Evolutionary conservation across 371 early-diverging fungal species (phyloP).

Genomic region (Mortierella sp.): DNA sequence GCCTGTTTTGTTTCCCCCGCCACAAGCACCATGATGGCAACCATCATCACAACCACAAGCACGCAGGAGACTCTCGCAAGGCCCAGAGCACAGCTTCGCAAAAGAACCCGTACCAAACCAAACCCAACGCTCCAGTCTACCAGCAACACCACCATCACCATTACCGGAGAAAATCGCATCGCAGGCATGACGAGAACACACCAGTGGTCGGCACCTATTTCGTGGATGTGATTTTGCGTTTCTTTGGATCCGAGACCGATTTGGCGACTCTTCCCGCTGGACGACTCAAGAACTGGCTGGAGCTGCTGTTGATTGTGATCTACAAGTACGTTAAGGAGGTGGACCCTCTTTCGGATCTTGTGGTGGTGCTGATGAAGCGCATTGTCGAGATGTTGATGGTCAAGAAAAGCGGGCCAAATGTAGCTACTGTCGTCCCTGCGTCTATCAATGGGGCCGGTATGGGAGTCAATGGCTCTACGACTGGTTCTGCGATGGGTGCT

Average conservation of each 20-base stretch:
- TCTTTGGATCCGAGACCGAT: conserved; percentile 56
- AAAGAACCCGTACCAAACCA: conserved; percentile 13
- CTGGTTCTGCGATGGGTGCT: conserved; percentile 12
- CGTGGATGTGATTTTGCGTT: conserved; percentile 56
- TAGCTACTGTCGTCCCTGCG: conserved; percentile 49
- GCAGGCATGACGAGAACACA: conserved; percentile 31
- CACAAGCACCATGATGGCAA: conserved; percentile 20
- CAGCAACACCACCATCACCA: conserved; percentile 48
- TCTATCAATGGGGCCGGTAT: background rate
- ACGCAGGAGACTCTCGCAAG: background rate
- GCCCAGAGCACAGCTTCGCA: conserved; percentile 16
- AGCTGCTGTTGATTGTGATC: conserved; percentile 66
- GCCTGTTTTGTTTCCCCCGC: conserved; percentile 32
- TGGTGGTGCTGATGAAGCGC: conserved; percentile 50
- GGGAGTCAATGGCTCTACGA: background rate
- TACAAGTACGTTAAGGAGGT: conserved; percentile 65
- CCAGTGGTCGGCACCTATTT: conserved; percentile 56
- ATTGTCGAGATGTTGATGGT: conserved; percentile 51
- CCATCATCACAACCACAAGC: background rate
- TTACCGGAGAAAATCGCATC: conserved; percentile 28
- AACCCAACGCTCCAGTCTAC: conserved; percentile 7
- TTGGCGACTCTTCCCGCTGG: conserved; percentile 32
- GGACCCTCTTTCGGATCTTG: conserved; percentile 48
- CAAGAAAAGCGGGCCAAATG: conserved; percentile 55
- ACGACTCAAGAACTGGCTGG: conserved; percentile 68